These are phyloP conservation scores for Chlamydomonas eustigma DNA, from an alignment of 139 green algal species.

Conservation along the genomic window DNA sequence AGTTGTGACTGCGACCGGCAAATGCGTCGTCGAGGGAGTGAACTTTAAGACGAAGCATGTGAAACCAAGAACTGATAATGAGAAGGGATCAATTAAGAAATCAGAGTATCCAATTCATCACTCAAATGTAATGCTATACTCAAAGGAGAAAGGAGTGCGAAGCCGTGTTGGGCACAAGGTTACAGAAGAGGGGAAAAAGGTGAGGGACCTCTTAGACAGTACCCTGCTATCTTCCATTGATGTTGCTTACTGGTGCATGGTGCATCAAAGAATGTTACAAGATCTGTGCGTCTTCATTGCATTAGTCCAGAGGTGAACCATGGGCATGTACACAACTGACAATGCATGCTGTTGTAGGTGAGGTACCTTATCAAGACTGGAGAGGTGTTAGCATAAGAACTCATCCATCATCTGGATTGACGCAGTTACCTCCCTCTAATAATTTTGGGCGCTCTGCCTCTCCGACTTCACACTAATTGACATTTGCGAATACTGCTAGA, in stretches of 20 bases:
- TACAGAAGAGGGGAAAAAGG: constrained; percentile 4
- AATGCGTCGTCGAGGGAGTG: constrained; percentile 85
- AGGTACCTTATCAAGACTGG: background rate
- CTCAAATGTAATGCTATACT: constrained; percentile 71
- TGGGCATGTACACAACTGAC: no score
- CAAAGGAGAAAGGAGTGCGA: constrained; percentile 8
- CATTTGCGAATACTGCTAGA: no score
- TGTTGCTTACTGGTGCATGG: no score
- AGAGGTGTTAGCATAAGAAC: background rate
- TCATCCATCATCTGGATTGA: no score
- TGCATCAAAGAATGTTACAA: no score
- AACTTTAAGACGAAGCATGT: constrained; percentile 92
- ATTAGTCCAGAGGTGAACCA: no score
- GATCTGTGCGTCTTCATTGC: no score
- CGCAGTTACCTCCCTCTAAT: no score
- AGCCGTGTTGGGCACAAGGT: constrained; percentile 12
- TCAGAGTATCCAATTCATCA: constrained; percentile 89
- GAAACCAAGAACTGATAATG: constrained; percentile 68
- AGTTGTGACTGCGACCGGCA: constrained; percentile 71
- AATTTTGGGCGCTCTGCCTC: no score
- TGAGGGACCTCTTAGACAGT: background rate
- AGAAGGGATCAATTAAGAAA: constrained; percentile 54
- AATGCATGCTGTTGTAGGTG: background rate
- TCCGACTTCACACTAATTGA: no score
- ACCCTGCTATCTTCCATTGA: no score